phyloP scores from a whole-genome alignment of 1,284 basidiomycete genomes.

The Boletellus deceptivus region DNA sequence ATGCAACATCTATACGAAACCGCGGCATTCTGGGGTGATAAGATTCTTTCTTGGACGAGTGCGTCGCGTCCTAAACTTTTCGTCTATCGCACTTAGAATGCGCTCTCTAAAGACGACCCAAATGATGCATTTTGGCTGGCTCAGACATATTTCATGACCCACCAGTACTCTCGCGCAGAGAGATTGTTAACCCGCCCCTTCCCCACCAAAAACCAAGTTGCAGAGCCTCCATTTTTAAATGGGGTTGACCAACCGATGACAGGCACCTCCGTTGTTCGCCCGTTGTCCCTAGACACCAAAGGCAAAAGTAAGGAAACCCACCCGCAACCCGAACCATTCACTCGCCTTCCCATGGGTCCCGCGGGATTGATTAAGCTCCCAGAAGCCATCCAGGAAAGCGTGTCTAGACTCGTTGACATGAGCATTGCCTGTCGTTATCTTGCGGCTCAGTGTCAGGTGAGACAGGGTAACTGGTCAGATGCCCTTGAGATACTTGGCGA shows the following conservation, averaged over 20 bases:
- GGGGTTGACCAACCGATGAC: conserved; percentile 38
- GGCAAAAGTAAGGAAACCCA: conserved; percentile 62
- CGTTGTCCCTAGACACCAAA: conserved; percentile 39
- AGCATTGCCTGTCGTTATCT: conserved; percentile 92
- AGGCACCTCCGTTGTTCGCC: conserved; percentile 20
- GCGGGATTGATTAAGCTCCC: conserved; percentile 65
- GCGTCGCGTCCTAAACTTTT: conserved; percentile 36
- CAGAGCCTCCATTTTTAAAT: conserved; percentile 40
- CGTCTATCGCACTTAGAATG: conserved; percentile 13
- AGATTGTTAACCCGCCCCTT: conserved; percentile 86
- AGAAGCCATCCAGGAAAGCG: conserved; percentile 57
- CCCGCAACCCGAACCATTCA: conserved; percentile 37
- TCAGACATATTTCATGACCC: conserved; percentile 93
- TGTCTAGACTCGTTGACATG: conserved; percentile 82
- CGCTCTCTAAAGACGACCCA: conserved; percentile 63
- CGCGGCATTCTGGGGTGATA: conserved; percentile 98
- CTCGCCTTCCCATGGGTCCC: conserved; percentile 66
- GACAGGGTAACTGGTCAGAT: conserved; percentile 91
- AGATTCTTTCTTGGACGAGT: conserved; percentile 94
- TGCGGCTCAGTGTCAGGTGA: conserved; percentile 90
- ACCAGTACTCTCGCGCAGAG: conserved; percentile 94
- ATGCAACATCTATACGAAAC: conserved; percentile 98
- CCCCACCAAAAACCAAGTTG: conserved; percentile 46
- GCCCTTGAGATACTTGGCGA: conserved; percentile 94
- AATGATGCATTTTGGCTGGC: conserved; percentile 99